A percentile compares a stretch with the other conserved stretches of the same genome.
phyloP scores from a whole-genome alignment of 805 yeast genomes.

The Suhomyces prunicola region DNA sequence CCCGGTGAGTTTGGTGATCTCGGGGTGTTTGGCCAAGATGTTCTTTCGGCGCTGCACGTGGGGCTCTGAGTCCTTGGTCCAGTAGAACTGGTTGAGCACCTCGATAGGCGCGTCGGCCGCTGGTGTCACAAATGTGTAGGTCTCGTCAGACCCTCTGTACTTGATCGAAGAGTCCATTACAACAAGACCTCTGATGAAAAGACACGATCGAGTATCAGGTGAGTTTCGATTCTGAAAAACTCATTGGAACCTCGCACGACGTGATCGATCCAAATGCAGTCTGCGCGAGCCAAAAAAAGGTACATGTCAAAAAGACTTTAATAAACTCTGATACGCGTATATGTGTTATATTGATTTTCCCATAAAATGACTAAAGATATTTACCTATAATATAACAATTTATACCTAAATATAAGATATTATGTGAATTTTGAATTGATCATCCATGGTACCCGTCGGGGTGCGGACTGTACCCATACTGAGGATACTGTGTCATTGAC shows the following conservation, averaged over 20 bases:
- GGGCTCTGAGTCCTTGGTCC: constrained; percentile 83
- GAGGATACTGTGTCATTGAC: background rate
- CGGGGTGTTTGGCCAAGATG: constrained; percentile 73
- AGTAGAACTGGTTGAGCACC: constrained; percentile 63
- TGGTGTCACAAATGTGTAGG: constrained; percentile 34
- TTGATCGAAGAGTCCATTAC: constrained; percentile 15
- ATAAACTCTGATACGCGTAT: too few relatives aligned
- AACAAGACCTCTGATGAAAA: background rate
- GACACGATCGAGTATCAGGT: background rate
- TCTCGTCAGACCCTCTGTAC: constrained; percentile 24
- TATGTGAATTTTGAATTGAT: too few relatives aligned
- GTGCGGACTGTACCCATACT: background rate
- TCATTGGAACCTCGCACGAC: background rate
- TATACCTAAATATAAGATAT: too few relatives aligned
- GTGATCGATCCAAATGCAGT: background rate
- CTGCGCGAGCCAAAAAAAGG: background rate
- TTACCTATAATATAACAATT: too few relatives aligned
- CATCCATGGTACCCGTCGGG: background rate
- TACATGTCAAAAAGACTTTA: background rate
- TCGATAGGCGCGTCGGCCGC: constrained; percentile 41
- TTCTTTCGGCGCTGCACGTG: constrained; percentile 71
- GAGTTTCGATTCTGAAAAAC: background rate
- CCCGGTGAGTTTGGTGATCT: constrained; percentile 76
- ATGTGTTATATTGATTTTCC: too few relatives aligned
- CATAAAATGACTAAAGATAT: too few relatives aligned